Percentiles rank a stretch among this genome's conserved stretches.
Evolutionary conservation across 73 alveolate species (phyloP).

Genomic region (Diophrys appendiculata): DNA sequence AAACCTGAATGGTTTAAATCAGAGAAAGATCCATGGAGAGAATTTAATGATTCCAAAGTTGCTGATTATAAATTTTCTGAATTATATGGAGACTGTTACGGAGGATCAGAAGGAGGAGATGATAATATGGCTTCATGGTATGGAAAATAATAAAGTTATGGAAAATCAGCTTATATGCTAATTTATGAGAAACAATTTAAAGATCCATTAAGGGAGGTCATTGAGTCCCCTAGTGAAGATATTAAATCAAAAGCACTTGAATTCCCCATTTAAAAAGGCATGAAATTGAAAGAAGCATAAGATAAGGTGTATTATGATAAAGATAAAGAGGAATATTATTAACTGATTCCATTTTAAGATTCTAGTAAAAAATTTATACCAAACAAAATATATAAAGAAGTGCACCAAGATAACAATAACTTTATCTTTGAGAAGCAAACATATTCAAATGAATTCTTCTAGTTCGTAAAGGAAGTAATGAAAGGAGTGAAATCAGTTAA

Average conservation of each 20-base stretch:
- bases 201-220: conserved; percentile 56
- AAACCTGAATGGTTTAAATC: conserved; percentile 59
- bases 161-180: conserved; percentile 87
- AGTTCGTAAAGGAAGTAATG: conserved; percentile 44
- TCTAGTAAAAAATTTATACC: conserved; percentile 37
- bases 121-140: conserved; percentile 3
- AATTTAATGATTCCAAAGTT: conserved; percentile 86
- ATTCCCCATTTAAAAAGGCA: neutral
- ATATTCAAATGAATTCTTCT: conserved; percentile 63
- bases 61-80: conserved; percentile 66
- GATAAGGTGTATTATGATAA: conserved; percentile 22
- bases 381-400: conserved; percentile 44
- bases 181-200: conserved; percentile 80
- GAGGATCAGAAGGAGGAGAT: conserved; percentile 51
- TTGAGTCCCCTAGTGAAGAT: neutral
- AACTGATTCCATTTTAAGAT: conserved; percentile 21
- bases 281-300: neutral
- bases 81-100: conserved; percentile 70
- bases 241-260: neutral
- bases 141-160: conserved; percentile 47
- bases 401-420: conserved; percentile 50
- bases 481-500: neutral
- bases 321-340: conserved; percentile 40
- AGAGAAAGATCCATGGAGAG: conserved; percentile 76
- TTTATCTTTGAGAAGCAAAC: conserved; percentile 58